Base-by-base conservation (phyloP, 139 green algal genomes). In the Chlorella sp. region DNA sequence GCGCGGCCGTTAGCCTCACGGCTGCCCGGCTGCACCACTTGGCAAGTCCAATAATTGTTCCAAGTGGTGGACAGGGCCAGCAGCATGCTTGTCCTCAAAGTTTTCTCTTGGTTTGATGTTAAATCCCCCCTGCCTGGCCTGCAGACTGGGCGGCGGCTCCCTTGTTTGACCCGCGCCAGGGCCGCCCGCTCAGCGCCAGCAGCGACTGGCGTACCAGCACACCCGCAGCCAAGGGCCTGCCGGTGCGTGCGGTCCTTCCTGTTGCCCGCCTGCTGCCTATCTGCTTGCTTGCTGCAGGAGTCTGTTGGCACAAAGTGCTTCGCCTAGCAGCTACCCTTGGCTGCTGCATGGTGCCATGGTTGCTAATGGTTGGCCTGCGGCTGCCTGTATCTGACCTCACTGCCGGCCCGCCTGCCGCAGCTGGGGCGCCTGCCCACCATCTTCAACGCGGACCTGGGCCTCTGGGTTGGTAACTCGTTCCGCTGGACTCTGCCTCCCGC, bases 381-480 rank as follows among this genome's bases (percentile, higher is more conserved):
- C n/a, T n/a, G n/a, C n/a, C n/a, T n/a, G n/a, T n/a, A n/a, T n/a
- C n/a, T n/a, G n/a, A n/a, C 14, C 58, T 30, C 58, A n/a, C 22
- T 4, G 5, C 60, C 40, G 40, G 1, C 20, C 69, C 24, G 2
- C 26, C 68, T 48, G 34, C 36, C 79, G 54, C 78, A 85, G 74
- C 84, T 89, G 86, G 91, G 91, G 76, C 87, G 93, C 17, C 89
- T 97, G 51, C 89, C 94, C 24, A 93, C 92, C 2, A 28, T 41
- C 0, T 97, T 89, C 88, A 97, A 97, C 70, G 92, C 90, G 0
- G 94, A 97, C 86, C 86, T 97, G 3, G 94, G 94, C 3, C 86
- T 97, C 34, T 97, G 86, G 72, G 73, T 97, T n/a, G 67, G 94
- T 30, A 93, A 90, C 83, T 85, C 56, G 73, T 92, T 93, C 84